Conservation (phyloP, 2,329 filamentous ascomycete genomes). For the Hypoxylon rubiginosum region DNA sequence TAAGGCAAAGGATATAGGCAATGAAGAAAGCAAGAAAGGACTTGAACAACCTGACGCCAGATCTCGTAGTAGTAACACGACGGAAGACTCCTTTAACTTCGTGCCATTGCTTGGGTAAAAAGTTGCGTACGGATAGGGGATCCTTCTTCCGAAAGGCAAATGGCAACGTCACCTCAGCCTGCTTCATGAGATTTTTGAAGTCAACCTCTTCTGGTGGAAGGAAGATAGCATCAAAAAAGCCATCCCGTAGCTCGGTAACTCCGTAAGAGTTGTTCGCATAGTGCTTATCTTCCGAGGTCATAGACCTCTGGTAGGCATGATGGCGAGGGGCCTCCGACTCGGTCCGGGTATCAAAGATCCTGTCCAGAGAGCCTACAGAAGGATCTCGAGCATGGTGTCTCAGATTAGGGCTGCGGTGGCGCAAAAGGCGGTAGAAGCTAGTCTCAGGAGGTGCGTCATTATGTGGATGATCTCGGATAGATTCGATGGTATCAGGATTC, state of each 20-base stretch:
- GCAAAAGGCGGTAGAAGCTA: conserved; percentile 42
- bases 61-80: conserved; percentile 61
- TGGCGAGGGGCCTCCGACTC: conserved; percentile 31
- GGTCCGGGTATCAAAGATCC: conserved; percentile 48
- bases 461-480: conserved; percentile 14
- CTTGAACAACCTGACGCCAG: conserved; percentile 66
- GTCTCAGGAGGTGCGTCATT: conserved; percentile 17
- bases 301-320: conserved; percentile 29
- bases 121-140: conserved; percentile 61
- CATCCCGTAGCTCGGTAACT: conserved; percentile 59
- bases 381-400: conserved; percentile 37
- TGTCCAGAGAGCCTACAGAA: conserved; percentile 49
- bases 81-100: conserved; percentile 58
- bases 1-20: conserved; percentile 68
- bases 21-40: conserved; percentile 69
- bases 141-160: conserved; percentile 60
- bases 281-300: conserved; percentile 45
- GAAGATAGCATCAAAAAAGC: conserved; percentile 64
- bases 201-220: conserved; percentile 58
- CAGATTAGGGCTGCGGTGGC: conserved; percentile 36
- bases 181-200: conserved; percentile 56
- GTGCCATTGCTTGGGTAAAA: conserved; percentile 63
- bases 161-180: conserved; percentile 62
- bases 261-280: conserved; percentile 59
- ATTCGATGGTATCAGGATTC: conserved; percentile 4